Percentiles rank a stretch among this genome's conserved stretches.
These are phyloP conservation scores for Fusarium austroafricanum DNA, from an alignment of 2,329 filamentous ascomycete species.

Conservation along the genomic window DNA sequence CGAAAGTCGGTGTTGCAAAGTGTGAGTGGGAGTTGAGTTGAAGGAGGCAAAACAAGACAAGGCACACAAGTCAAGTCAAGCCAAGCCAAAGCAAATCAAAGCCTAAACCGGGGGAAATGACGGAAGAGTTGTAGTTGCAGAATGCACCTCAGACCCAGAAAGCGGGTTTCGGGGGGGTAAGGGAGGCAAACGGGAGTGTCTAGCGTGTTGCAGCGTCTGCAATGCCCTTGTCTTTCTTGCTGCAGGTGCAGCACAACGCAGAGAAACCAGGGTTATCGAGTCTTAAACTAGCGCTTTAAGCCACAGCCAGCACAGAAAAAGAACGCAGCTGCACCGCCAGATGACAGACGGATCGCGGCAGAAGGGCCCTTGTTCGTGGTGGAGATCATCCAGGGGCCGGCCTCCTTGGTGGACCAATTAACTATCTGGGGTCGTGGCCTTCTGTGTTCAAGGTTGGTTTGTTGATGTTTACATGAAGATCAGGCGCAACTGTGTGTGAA, in stretches of 20 bases:
- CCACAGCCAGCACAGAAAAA: constrained; percentile 18
- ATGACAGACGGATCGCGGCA: constrained; percentile 25
- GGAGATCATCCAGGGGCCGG: constrained; percentile 10
- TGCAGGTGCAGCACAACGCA: constrained; percentile 9
- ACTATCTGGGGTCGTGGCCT: constrained; percentile 21
- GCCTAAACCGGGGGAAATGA: constrained; percentile 30
- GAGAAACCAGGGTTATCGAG: constrained; percentile 10
- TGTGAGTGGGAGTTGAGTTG: constrained; percentile 9
- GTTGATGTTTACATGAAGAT: constrained; percentile 30
- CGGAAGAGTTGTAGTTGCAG: constrained; percentile 35
- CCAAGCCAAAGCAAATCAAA: constrained; percentile 27
- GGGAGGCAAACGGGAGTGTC: neutral
- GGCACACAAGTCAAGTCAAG: neutral
- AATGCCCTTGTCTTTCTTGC: constrained; percentile 22
- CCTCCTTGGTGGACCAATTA: constrained; percentile 13
- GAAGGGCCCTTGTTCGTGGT: constrained; percentile 11
- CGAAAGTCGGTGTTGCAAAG: neutral
- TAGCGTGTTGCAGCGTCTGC: constrained; percentile 36
- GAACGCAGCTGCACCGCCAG: constrained; percentile 3
- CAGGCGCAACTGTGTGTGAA: neutral
- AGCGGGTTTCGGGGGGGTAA: constrained; percentile 38
- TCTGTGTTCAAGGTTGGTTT: constrained; percentile 21
- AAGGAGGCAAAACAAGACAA: constrained; percentile 31
- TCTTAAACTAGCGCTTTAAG: constrained; percentile 30
- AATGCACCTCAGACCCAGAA: constrained; percentile 32